Conservation (phyloP, 139 green algal genomes). For the Ostreobium quekettii region DNA sequence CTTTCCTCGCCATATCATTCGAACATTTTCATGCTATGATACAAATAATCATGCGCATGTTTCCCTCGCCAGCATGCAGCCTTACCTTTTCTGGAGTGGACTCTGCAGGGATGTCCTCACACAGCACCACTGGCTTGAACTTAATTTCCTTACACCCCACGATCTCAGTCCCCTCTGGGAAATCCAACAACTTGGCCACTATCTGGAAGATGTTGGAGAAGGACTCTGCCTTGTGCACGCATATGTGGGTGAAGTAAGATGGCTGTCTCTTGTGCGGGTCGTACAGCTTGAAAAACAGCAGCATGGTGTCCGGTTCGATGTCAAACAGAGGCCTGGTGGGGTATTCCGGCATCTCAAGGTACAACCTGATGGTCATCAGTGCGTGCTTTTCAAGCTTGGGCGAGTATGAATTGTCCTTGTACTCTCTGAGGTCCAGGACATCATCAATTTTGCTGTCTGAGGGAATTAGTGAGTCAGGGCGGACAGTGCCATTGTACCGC, state of each 20-base stretch:
- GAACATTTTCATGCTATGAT: no score
- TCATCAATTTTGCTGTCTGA: constrained; percentile 33
- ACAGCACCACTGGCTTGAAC: constrained; percentile 74
- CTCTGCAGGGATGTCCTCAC: constrained; percentile 34
- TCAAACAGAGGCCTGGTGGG: constrained; percentile 6
- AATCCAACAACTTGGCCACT: constrained; percentile 37
- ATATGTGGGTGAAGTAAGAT: constrained; percentile 28
- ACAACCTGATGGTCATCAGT: constrained; percentile 67
- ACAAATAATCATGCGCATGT: background rate
- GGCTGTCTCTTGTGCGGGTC: constrained; percentile 36
- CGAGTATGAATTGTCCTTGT: constrained; percentile 16
- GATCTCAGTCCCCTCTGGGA: constrained; percentile 23
- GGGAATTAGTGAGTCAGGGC: constrained; percentile 46
- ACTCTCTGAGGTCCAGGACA: constrained; percentile 44
- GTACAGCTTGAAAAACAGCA: constrained; percentile 93
- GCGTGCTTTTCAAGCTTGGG: constrained; percentile 28
- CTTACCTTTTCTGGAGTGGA: constrained; percentile 25
- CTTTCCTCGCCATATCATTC: background rate
- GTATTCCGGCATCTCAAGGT: constrained; percentile 49
- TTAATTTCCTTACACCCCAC: constrained; percentile 84
- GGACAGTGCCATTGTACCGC: constrained; percentile 72
- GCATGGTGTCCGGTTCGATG: constrained; percentile 28
- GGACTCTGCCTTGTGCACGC: constrained; percentile 19
- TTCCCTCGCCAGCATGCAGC: background rate
- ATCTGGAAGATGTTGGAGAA: constrained; percentile 26